Conservation (phyloP, 352 stramenopile genomes). For the Phytophthora rubi region DNA sequence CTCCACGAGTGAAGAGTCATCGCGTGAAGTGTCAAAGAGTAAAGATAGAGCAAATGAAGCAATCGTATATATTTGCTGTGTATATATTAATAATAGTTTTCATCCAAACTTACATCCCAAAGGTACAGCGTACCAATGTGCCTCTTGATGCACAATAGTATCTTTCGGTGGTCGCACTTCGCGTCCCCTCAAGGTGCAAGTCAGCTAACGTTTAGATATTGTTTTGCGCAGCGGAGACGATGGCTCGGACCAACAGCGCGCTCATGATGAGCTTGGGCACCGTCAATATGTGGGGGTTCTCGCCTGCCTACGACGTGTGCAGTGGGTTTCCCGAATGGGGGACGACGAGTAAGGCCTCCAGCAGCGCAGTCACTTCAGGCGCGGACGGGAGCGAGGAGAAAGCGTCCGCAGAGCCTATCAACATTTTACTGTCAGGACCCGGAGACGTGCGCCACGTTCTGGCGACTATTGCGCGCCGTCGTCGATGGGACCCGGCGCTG, state of each 20-base stretch:
- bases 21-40: too few species aligned
- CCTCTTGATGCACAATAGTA: neutral
- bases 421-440: slow-evolving; percentile 66
- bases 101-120: too few species aligned
- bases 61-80: too few species aligned
- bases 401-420: slow-evolving; percentile 37
- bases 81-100: too few species aligned
- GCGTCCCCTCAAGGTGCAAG: slow-evolving; percentile 19
- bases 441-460: slow-evolving; percentile 85
- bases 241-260: slow-evolving; percentile 61
- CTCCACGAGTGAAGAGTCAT: neutral
- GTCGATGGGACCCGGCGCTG: slow-evolving; percentile 38
- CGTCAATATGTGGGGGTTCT: slow-evolving; percentile 90
- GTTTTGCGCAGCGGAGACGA: slow-evolving; percentile 18
- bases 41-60: too few species aligned
- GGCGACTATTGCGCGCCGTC: slow-evolving; percentile 54
- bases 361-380: neutral
- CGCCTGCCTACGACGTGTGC: slow-evolving; percentile 74
- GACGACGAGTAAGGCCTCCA: neutral
- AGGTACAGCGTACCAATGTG: neutral
- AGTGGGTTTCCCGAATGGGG: slow-evolving; percentile 10
- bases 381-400: slow-evolving; percentile 17
- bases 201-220: neutral
- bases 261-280: slow-evolving; percentile 83
- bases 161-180: slow-evolving; percentile 5